phyloP scores from a whole-genome alignment of 768 basidiomycete species.

The Obba rivulosa region DNA sequence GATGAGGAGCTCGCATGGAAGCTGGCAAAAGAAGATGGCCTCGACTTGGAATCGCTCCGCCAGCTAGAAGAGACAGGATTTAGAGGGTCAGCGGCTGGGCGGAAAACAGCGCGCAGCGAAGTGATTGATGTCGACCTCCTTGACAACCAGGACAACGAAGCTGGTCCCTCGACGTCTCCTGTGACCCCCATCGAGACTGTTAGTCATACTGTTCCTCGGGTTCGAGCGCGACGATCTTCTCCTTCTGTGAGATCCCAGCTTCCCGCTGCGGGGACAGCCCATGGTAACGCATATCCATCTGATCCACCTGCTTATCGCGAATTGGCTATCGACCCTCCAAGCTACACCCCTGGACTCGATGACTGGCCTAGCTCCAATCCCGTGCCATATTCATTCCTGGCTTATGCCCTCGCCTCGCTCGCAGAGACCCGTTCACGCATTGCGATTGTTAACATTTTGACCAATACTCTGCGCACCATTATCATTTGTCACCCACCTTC shows the following conservation, averaged over 20 bases:
- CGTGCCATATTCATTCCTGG: conserved; percentile 69
- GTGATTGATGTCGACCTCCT: conserved; percentile 31
- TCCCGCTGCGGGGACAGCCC: neutral
- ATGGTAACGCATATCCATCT: conserved; percentile 2
- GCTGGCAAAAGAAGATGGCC: conserved; percentile 19
- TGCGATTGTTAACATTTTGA: conserved; percentile 58
- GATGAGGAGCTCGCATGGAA: conserved; percentile 18
- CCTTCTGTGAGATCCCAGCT: neutral
- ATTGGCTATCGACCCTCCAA: conserved; percentile 45
- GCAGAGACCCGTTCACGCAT: conserved; percentile 70
- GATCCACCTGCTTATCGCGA: conserved; percentile 18
- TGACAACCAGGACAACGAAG: conserved; percentile 17
- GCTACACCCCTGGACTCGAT: conserved; percentile 37
- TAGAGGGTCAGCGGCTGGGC: neutral
- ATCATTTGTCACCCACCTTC: conserved; percentile 60
- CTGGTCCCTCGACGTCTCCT: neutral
- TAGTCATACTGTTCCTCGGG: conserved; percentile 1
- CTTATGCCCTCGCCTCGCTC: conserved; percentile 54
- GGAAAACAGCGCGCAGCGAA: conserved; percentile 3
- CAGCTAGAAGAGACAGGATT: conserved; percentile 10
- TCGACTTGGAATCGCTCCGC: conserved; percentile 16
- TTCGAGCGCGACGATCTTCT: neutral
- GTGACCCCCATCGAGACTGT: neutral
- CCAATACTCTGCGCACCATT: conserved; percentile 71
- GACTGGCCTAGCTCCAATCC: conserved; percentile 35